Evolutionary conservation across 352 stramenopile genomes (phyloP).

Genomic region (Pythium brachiatum): DNA sequence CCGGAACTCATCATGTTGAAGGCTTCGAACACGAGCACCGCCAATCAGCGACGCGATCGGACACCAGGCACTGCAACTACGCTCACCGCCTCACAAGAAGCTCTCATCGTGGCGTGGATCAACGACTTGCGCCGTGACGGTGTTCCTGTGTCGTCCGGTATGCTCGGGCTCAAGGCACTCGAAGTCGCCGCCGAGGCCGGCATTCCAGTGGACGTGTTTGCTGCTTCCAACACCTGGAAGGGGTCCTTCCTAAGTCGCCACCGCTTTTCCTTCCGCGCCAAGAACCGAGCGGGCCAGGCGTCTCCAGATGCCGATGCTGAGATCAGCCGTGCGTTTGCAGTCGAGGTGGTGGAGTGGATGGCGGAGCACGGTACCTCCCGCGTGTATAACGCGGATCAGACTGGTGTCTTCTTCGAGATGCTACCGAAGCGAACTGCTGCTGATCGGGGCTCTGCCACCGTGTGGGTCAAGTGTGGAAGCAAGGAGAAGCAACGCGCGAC

Average conservation of each 20-base stretch:
- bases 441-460: neutral
- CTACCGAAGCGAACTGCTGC: slow-evolving; percentile 5
- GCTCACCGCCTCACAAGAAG: neutral
- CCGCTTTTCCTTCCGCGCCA: slow-evolving; percentile 4
- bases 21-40: neutral
- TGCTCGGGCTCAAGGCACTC: neutral
- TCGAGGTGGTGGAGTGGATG: neutral
- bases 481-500: slow-evolving; percentile 30
- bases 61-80: neutral
- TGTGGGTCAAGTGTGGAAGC: slow-evolving; percentile 14
- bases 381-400: slow-evolving; percentile 16
- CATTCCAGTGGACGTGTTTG: neutral
- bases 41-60: neutral
- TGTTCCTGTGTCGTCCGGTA: neutral
- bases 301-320: neutral
- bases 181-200: neutral
- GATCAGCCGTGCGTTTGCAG: neutral
- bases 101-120: neutral
- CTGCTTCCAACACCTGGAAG: neutral
- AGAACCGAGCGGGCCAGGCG: neutral
- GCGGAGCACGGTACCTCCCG: neutral
- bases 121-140: neutral
- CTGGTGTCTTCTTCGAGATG: slow-evolving; percentile 12
- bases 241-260: neutral
- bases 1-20: neutral